These are phyloP conservation scores for Firmiana major DNA, from an alignment of 345 rosid species.

Conservation along the genomic window DNA sequence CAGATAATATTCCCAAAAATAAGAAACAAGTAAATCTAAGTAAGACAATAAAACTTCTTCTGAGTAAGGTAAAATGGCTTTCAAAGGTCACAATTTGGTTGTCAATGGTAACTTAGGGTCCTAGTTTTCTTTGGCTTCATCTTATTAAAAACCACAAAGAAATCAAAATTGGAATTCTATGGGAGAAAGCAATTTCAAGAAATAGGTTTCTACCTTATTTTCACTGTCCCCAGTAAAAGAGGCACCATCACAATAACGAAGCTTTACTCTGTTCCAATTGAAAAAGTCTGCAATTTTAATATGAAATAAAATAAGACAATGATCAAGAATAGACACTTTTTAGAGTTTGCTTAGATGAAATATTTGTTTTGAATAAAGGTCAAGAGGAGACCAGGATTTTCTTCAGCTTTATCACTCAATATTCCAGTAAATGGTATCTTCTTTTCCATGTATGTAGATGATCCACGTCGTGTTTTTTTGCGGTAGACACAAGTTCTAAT, in stretches of 20 bases:
- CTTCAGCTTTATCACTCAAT: slow-evolving; percentile 59
- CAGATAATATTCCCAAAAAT: background rate
- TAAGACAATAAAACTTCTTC: background rate
- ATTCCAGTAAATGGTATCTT: slow-evolving; percentile 70
- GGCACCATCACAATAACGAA: slow-evolving; percentile 95
- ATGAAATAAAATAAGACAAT: background rate
- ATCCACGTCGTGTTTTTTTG: slow-evolving; percentile 67
- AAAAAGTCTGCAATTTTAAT: slow-evolving; percentile 60
- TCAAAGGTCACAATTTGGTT: background rate
- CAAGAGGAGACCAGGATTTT: slow-evolving; percentile 65
- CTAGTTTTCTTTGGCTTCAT: background rate
- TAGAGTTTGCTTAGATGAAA: background rate
- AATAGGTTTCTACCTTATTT: slow-evolving; percentile 43
- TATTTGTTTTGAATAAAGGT: background rate
- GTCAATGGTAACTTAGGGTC: background rate
- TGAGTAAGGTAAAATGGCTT: background rate
- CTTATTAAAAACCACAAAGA: background rate
- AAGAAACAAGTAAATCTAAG: background rate
- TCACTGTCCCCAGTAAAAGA: slow-evolving; percentile 77
- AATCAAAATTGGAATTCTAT: background rate
- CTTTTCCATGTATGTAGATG: slow-evolving; percentile 83
- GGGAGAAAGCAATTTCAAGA: background rate
- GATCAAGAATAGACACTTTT: background rate
- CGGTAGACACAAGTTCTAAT: slow-evolving; percentile 72
- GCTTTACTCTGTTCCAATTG: slow-evolving; percentile 91